phyloP scores from a whole-genome alignment of 176 grass and related monocot species.

The Olyra latifolia region DNA sequence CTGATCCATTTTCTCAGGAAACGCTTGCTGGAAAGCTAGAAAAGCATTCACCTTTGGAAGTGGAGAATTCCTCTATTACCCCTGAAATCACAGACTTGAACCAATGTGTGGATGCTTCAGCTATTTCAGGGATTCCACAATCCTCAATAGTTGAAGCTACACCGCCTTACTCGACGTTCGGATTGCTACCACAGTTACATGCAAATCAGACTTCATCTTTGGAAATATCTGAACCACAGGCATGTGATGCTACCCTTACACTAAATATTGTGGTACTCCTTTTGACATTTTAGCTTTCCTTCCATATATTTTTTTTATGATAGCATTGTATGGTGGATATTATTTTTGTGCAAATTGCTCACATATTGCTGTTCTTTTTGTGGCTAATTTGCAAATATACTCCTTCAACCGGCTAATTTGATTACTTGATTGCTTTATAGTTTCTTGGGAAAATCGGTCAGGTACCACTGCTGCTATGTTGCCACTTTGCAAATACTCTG shows the following conservation, averaged over 20 bases:
- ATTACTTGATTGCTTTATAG: no score
- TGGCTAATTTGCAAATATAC: no score
- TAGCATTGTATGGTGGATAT: no score
- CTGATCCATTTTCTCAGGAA: slow-evolving; percentile 22
- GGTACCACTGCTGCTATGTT: no score
- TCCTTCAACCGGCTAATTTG: no score
- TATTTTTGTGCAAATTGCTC: no score
- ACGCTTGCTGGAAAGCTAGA: slow-evolving; percentile 33
- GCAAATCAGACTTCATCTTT: slow-evolving; percentile 44
- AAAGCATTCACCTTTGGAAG: slow-evolving; percentile 30
- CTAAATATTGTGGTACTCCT: slow-evolving; percentile 18
- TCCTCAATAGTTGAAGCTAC: slow-evolving; percentile 35
- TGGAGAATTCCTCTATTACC: slow-evolving; percentile 22
- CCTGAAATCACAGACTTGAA: slow-evolving; percentile 24
- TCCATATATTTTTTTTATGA: background rate
- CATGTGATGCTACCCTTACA: background rate
- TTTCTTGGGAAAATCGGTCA: no score
- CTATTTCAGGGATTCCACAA: slow-evolving; percentile 30
- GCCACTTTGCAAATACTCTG: no score
- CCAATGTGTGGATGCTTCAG: slow-evolving; percentile 30
- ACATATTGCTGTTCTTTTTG: no score
- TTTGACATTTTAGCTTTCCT: slow-evolving; percentile 1
- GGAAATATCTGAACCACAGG: slow-evolving; percentile 62
- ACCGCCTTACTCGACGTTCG: slow-evolving; percentile 46
- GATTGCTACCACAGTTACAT: slow-evolving; percentile 30